Percentiles rank a stretch among this genome's conserved stretches.
Conservation (phyloP, 2,329 filamentous ascomycete genomes). For the Beauveria asiatica region DNA sequence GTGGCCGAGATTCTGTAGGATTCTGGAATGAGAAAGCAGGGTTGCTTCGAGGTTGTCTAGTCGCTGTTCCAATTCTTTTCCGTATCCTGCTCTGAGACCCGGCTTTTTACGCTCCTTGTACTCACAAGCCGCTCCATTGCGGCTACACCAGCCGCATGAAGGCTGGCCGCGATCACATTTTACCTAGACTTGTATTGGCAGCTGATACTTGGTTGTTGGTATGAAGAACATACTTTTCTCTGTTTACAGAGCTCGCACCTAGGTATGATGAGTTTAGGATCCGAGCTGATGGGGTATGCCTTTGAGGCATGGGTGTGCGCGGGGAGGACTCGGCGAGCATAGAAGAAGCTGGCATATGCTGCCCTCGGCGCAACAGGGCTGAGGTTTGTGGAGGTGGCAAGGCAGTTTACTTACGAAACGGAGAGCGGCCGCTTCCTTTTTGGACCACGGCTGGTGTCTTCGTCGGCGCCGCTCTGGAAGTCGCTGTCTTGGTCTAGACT, state of each 20-base stretch:
- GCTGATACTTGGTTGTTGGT: conserved; percentile 10
- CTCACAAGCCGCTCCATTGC: conserved; percentile 55
- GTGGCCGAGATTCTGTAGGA: conserved; percentile 50
- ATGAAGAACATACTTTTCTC: conserved; percentile 51
- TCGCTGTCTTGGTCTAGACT: conserved; percentile 38
- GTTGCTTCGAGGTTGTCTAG: conserved; percentile 62
- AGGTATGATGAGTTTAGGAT: conserved; percentile 29
- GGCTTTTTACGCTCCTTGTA: conserved; percentile 64
- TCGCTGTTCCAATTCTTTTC: conserved; percentile 63
- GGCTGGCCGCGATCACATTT: conserved; percentile 72
- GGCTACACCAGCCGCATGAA: conserved; percentile 59
- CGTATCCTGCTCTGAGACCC: conserved; percentile 58
- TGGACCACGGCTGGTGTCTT: conserved; percentile 34
- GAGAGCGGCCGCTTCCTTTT: conserved; percentile 55
- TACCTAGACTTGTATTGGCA: conserved; percentile 35
- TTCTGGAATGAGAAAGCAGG: conserved; percentile 55
- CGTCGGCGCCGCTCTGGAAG: conserved; percentile 41
- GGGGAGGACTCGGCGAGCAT: background rate
- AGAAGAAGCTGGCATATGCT: background rate
- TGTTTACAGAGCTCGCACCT: conserved; percentile 74
- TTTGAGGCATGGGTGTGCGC: background rate
- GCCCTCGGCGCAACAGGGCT: background rate
- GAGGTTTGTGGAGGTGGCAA: conserved; percentile 9
- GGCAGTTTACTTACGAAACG: conserved; percentile 41
- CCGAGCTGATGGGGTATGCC: conserved; percentile 13